Evolutionary conservation across 1,139 yeast species (phyloP).

Genomic region (Nakaseomyces bracarensis): DNA sequence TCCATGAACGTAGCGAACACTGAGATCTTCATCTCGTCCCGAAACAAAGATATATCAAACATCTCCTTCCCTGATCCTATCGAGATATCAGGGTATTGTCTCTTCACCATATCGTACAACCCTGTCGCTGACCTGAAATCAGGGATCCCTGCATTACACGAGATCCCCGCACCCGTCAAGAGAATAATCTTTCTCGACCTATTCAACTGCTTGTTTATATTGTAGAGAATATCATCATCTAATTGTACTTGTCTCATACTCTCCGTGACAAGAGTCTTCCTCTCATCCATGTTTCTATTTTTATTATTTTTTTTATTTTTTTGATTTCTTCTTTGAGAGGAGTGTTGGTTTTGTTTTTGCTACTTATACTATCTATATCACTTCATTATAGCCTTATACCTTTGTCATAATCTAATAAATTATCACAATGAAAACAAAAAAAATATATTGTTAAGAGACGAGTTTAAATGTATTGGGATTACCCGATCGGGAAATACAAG

Average conservation of each 20-base stretch:
- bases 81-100: conserved; percentile 50
- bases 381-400: background rate
- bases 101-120: conserved; percentile 64
- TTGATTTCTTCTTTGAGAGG: too few relatives aligned
- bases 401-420: background rate
- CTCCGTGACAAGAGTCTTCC: background rate
- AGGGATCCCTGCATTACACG: conserved; percentile 95
- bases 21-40: conserved; percentile 49
- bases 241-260: background rate
- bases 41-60: conserved; percentile 75
- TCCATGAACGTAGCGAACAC: conserved; percentile 58
- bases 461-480: background rate
- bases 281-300: too few relatives aligned
- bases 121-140: conserved; percentile 86
- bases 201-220: conserved; percentile 12
- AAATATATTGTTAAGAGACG: too few relatives aligned
- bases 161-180: conserved; percentile 90
- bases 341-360: too few relatives aligned
- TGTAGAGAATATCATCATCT: background rate
- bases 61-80: conserved; percentile 73
- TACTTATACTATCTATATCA: too few relatives aligned
- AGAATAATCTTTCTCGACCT: conserved; percentile 44
- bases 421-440: too few relatives aligned
- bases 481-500: background rate
- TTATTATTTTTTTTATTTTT: too few relatives aligned